Base-by-base conservation (phyloP, 1,284 basidiomycete species). In the Sanghuangporus sanghuang region DNA sequence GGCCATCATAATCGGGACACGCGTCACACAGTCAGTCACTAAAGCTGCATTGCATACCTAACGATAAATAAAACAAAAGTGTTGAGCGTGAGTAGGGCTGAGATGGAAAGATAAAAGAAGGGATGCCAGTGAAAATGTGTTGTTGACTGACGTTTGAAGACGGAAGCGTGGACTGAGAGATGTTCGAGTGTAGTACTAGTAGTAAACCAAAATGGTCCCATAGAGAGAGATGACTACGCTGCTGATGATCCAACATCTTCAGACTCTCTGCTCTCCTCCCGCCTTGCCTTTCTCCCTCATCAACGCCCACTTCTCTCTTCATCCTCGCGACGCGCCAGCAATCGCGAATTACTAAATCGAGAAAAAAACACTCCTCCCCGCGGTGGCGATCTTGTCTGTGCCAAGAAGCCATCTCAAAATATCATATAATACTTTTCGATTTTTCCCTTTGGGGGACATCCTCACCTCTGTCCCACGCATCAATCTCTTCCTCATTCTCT, bases 391-490 rank as follows among this genome's bases (percentile, higher is more conserved):
- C 59, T 53, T 27, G 48, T 49, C 39, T 35, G 27, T 2, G 21
- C 23, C 27, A 44, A 16, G 21, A 54, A 8, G 27, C 32, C 32
- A 36, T 2, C 8, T 32, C 32, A 38, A 46, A 54, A 54, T 38
- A 54, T 40, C 38, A 52, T 53, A 53, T 54, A 54, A 21, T 21
- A 36, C 23, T 44, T 18, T 46, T 54, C 35, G 23, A 52, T 23
- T 39, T 27, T 7, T 36, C 49, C 40, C 38, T 46, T 46, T 18
- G 44, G 44, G 44, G 55, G 27, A 3, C 27, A 32, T 32, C 27
- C 55, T 54, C 32, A 4, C 50, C 42, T 42, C 49, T 40, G 62
- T 63, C 62, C 62, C 62, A 63, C 62, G 62, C 56, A 39, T 54
- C 35, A 40, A n/a, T 54, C 23, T 36, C 53, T 32, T n/a, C 14